Percentiles rank a stretch among this genome's conserved stretches.
Evolutionary conservation across 805 yeast genomes (phyloP).

Genomic region (Wickerhamomyces chaumierensis): DNA sequence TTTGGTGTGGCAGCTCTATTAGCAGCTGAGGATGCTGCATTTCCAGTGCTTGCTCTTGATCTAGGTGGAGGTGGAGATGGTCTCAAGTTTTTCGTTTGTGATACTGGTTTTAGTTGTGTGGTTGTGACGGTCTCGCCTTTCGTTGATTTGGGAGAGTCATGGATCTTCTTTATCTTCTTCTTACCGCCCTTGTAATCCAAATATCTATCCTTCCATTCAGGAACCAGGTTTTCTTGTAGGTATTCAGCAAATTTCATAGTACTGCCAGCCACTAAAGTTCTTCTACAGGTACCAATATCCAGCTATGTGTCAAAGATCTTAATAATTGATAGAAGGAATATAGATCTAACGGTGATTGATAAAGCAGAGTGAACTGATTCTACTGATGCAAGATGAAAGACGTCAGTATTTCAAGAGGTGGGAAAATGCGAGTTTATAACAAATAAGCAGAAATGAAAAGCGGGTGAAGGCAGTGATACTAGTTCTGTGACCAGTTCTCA

Average conservation of each 20-base stretch:
- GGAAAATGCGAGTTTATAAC: neutral
- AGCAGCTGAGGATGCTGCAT: neutral
- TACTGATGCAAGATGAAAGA: neutral
- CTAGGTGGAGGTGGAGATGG: too few relatives aligned
- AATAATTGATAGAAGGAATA: too few relatives aligned
- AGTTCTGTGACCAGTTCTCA: neutral
- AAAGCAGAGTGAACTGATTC: too few relatives aligned
- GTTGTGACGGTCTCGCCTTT: constrained; percentile 1
- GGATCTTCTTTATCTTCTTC: constrained; percentile 18
- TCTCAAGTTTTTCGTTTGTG: too few relatives aligned
- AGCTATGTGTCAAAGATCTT: too few relatives aligned
- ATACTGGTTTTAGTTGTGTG: too few relatives aligned
- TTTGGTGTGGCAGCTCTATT: neutral
- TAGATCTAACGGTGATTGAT: too few relatives aligned
- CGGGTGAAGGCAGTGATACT: too few relatives aligned
- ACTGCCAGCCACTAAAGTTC: too few relatives aligned
- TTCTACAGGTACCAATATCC: too few relatives aligned
- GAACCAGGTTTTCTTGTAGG: constrained; percentile 30
- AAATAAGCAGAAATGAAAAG: neutral
- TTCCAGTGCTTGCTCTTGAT: neutral
- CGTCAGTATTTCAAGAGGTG: neutral
- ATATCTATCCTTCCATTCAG: constrained; percentile 83
- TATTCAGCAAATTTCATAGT: constrained; percentile 9
- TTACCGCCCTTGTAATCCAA: constrained; percentile 48
- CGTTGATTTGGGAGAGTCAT: constrained; percentile 9